Evolutionary conservation across 2,329 filamentous ascomycete genomes (phyloP).

Genomic region (Coniochaeta sp.): DNA sequence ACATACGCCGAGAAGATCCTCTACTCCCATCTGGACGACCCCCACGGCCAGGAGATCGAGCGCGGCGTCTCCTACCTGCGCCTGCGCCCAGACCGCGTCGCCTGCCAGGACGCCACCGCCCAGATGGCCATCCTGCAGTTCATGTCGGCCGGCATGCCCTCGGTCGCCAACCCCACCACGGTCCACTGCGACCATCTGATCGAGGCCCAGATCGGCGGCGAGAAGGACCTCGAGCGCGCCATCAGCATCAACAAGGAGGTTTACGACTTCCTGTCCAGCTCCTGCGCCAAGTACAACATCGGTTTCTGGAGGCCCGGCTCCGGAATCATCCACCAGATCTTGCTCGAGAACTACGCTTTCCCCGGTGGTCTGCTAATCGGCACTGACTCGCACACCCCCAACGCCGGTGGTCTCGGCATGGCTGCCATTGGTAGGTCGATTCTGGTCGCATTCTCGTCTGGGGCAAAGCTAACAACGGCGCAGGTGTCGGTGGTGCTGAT

Average conservation of each 20-base stretch:
- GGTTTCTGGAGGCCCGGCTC: constrained; percentile 99
- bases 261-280: constrained; percentile 90
- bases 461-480: neutral
- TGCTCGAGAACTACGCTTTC: constrained; percentile 99
- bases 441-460: neutral
- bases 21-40: constrained; percentile 97
- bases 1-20: constrained; percentile 98
- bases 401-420: constrained; percentile 5
- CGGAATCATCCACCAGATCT: constrained; percentile 98
- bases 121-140: constrained; percentile 99
- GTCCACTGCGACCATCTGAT: constrained; percentile 99
- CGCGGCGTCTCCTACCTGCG: constrained; percentile 93
- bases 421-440: neutral
- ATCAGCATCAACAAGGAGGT: constrained; percentile 97
- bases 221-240: constrained; percentile 87
- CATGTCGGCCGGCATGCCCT: constrained; percentile 97
- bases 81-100: constrained; percentile 93
- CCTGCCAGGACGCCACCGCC: constrained; percentile 98
- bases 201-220: constrained; percentile 89
- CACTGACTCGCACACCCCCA: constrained; percentile 96
- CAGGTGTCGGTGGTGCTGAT: constrained; percentile 39
- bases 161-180: constrained; percentile 87
- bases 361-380: constrained; percentile 96
- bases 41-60: constrained; percentile 92
- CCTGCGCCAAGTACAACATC: constrained; percentile 99